Conservation (phyloP, 148 eudicot genomes). For the Fagopyrum esculentum region DNA sequence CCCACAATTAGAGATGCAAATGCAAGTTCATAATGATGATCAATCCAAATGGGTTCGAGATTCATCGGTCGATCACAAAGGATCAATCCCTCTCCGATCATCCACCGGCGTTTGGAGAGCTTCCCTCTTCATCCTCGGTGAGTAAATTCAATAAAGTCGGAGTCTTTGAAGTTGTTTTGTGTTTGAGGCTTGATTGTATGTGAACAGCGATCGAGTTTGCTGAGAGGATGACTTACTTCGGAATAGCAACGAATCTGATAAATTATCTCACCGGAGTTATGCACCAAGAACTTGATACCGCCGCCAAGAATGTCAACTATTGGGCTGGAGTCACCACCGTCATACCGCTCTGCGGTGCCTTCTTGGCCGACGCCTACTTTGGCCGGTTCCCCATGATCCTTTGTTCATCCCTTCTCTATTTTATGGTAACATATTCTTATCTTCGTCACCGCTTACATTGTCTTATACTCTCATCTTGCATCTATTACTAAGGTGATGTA, state of each 20-base stretch:
- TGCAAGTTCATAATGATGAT: not conserved
- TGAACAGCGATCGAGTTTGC: constrained; percentile 68
- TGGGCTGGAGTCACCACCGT: constrained; percentile 77
- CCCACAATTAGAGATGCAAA: not conserved
- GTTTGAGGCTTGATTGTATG: not conserved
- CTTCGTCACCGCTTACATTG: not conserved
- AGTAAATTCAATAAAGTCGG: not conserved
- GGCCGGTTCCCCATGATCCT: constrained; percentile 66
- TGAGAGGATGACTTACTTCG: constrained; percentile 82
- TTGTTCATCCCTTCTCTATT: constrained; percentile 43
- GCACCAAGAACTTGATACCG: constrained; percentile 60
- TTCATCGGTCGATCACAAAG: constrained; percentile 63
- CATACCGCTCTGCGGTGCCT: constrained; percentile 69
- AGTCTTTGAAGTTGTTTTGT: too few relatives aligned
- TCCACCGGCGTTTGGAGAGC: constrained; percentile 50
- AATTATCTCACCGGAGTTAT: constrained; percentile 64
- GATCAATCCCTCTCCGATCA: constrained; percentile 53
- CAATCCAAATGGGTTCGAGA: constrained; percentile 52
- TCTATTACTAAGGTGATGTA: too few relatives aligned
- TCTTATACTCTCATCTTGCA: too few relatives aligned
- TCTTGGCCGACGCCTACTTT: constrained; percentile 65
- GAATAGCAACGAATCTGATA: constrained; percentile 64
- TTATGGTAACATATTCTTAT: constrained; percentile 33
- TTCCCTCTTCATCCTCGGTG: constrained; percentile 67
- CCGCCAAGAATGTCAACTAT: constrained; percentile 57